Evolutionary conservation across 345 rosid species (phyloP).

Genomic region (Punica granatum): DNA sequence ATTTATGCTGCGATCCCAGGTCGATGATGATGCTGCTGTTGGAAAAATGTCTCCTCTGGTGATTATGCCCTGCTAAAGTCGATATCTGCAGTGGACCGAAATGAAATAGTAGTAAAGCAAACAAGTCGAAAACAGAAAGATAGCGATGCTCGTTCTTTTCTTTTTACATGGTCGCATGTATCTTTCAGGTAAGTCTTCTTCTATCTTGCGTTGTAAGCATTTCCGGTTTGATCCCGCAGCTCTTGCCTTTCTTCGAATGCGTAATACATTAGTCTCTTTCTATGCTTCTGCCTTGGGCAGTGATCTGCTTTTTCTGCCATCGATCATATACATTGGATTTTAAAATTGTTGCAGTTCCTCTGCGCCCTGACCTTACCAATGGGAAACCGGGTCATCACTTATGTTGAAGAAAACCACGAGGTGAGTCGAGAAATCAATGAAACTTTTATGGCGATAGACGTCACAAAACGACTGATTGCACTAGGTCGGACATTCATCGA

Average conservation of each 20-base stretch:
- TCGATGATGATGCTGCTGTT: constrained; percentile 66
- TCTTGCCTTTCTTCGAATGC: background rate
- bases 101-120: background rate
- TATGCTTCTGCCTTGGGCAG: background rate
- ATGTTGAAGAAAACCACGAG: constrained; percentile 66
- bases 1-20: constrained; percentile 27
- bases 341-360: constrained; percentile 33
- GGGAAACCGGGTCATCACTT: constrained; percentile 54
- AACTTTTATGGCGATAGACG: background rate
- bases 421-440: constrained; percentile 22
- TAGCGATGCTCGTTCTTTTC: background rate
- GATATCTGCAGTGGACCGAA: too few relatives aligned
- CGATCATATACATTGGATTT: background rate
- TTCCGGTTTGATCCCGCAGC: background rate
- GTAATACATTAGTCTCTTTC: too few relatives aligned
- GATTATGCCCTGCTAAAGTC: constrained; percentile 2
- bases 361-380: constrained; percentile 69
- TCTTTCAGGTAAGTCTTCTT: constrained; percentile 60
- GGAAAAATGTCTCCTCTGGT: constrained; percentile 90
- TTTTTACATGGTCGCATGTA: background rate
- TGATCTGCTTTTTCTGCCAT: background rate
- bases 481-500: background rate
- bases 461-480: too few relatives aligned
- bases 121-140: background rate
- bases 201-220: constrained; percentile 57